Evolutionary conservation across 495 filamentous ascomycete species (phyloP).

Genomic region (Penicillium tannophilum): DNA sequence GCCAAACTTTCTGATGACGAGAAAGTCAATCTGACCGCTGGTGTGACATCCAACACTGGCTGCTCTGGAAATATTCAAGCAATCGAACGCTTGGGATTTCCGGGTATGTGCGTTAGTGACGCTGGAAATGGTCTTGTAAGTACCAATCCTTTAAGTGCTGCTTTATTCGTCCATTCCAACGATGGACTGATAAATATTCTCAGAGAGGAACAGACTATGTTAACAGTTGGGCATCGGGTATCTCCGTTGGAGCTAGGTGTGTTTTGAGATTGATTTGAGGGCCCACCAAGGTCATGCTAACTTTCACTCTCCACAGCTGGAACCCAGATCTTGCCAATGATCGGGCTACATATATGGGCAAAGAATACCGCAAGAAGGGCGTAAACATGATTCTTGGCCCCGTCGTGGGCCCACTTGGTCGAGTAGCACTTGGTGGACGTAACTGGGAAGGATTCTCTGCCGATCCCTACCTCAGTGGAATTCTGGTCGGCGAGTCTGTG

Average conservation of each 20-base stretch:
- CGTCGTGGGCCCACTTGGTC: constrained; percentile 71
- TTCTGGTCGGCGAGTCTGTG: constrained; percentile 60
- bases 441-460: constrained; percentile 84
- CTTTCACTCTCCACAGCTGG: constrained; percentile 8
- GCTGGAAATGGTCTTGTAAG: constrained; percentile 60
- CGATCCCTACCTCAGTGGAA: constrained; percentile 70
- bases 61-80: constrained; percentile 57
- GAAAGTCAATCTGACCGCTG: constrained; percentile 55
- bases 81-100: constrained; percentile 56
- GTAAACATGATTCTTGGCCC: constrained; percentile 60
- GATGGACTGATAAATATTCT: neutral
- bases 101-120: constrained; percentile 64
- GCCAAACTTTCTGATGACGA: constrained; percentile 60
- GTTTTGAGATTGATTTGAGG: neutral
- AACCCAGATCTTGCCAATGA: constrained; percentile 44
- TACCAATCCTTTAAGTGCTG: neutral
- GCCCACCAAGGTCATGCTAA: neutral
- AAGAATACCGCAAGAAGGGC: constrained; percentile 59
- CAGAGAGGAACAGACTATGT: constrained; percentile 60
- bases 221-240: constrained; percentile 54
- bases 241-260: constrained; percentile 55
- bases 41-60: constrained; percentile 58
- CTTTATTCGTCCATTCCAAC: neutral
- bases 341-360: constrained; percentile 54
- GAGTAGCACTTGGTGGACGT: constrained; percentile 76